Conservation (phyloP, 148 eudicot genomes). For the Limonium bicolor region DNA sequence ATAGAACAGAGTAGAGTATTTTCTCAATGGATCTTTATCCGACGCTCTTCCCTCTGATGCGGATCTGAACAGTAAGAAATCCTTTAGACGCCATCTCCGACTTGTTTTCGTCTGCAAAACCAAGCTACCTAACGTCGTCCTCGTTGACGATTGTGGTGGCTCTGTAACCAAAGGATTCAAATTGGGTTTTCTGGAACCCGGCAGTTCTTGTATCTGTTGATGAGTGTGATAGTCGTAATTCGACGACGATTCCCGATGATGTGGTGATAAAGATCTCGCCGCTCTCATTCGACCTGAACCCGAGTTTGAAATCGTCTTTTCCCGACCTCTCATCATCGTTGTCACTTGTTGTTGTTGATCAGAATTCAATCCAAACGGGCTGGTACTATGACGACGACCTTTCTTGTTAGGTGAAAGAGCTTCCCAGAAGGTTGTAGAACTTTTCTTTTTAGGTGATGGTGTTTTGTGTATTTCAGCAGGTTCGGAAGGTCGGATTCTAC, state of each 20-base stretch:
- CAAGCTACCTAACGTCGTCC: conserved; percentile 6
- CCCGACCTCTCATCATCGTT: conserved; percentile 15
- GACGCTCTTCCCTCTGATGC: conserved; percentile 56
- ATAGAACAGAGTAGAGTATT: conserved; percentile 12
- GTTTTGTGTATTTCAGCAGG: background rate
- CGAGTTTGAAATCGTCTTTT: background rate
- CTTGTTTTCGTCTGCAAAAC: conserved; percentile 8
- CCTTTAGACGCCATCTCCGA: conserved; percentile 48
- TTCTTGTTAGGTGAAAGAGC: conserved; percentile 13
- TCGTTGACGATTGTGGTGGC: background rate
- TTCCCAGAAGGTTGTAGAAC: conserved; percentile 1
- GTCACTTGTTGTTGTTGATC: background rate
- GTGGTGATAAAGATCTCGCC: conserved; percentile 32
- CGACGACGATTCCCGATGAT: too few species aligned
- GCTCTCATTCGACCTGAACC: conserved; percentile 5
- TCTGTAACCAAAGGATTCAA: background rate
- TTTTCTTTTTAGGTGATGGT: conserved; percentile 11
- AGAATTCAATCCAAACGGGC: background rate
- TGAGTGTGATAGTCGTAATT: conserved; percentile 19
- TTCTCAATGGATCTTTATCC: conserved; percentile 18
- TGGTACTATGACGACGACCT: background rate
- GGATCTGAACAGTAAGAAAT: conserved; percentile 55
- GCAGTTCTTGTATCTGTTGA: background rate
- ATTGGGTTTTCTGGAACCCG: too few species aligned
- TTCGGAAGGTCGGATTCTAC: conserved; percentile 29